These are phyloP conservation scores for Cladorrhinum sp. DNA, from an alignment of 2,329 filamentous ascomycete genomes.

Conservation along the genomic window DNA sequence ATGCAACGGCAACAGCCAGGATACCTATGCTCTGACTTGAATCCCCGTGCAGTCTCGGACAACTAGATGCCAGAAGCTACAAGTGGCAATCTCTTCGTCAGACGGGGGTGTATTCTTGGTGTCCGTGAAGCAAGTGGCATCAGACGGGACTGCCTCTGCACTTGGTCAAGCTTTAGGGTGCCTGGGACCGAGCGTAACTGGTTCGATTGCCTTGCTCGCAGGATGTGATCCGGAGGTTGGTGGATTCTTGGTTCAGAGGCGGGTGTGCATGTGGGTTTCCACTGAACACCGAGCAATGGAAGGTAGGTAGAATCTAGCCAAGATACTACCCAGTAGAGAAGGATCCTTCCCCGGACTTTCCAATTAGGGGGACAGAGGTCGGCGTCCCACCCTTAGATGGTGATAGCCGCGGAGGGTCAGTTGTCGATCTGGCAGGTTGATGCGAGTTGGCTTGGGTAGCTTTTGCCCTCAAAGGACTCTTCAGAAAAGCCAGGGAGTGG, in stretches of 20 bases:
- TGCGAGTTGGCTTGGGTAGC: conserved; percentile 3
- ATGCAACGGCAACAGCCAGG: conserved; percentile 3
- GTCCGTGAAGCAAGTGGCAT: conserved; percentile 13
- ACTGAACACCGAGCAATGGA: conserved; percentile 22
- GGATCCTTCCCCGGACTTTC: conserved; percentile 12
- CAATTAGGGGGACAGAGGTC: conserved; percentile 8
- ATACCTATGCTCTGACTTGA: conserved; percentile 17
- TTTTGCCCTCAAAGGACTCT: conserved; percentile 8
- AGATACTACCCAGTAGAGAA: conserved; percentile 15
- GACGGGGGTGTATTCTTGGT: conserved; percentile 3
- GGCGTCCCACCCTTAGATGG: conserved; percentile 14
- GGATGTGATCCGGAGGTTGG: conserved; percentile 20
- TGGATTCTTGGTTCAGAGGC: conserved; percentile 22
- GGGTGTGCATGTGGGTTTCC: conserved; percentile 27
- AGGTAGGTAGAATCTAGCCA: conserved; percentile 20
- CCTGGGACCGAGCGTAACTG: conserved; percentile 20
- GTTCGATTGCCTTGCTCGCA: conserved; percentile 18
- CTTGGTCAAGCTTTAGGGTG: conserved; percentile 14
- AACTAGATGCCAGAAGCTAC: conserved; percentile 16
- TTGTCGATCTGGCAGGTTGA: conserved; percentile 5
- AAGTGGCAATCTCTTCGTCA: conserved; percentile 22
- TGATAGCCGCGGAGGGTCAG: conserved; percentile 10
- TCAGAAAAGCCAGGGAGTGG: conserved; percentile 18
- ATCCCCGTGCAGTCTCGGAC: conserved; percentile 19
- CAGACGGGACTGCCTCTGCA: conserved; percentile 10